A percentile compares a stretch with the other conserved stretches of the same genome.
phyloP scores from a whole-genome alignment of 1,284 basidiomycete species.

The Anthracocystis setariae region DNA sequence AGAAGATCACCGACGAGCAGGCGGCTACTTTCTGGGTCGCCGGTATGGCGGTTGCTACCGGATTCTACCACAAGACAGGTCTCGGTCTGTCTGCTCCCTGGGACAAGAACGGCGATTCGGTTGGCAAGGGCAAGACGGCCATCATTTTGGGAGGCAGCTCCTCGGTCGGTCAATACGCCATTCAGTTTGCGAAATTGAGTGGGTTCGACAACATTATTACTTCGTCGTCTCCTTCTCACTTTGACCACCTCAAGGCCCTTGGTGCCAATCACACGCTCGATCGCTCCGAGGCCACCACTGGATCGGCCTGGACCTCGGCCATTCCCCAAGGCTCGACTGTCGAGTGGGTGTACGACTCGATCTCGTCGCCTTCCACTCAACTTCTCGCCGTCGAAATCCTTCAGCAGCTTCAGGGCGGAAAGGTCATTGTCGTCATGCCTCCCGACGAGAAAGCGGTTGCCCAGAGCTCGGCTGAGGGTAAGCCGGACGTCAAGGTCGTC shows the following conservation, averaged over 20 bases:
- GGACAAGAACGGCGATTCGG: conserved; percentile 41
- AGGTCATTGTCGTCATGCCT: conserved; percentile 30
- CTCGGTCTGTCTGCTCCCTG: conserved; percentile 40
- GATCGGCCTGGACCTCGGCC: conserved; percentile 19
- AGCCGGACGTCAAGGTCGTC: conserved; percentile 8
- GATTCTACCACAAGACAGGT: conserved; percentile 48
- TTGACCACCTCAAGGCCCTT: conserved; percentile 38
- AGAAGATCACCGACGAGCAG: conserved; percentile 50
- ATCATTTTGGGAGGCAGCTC: conserved; percentile 54
- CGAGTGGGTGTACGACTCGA: conserved; percentile 49
- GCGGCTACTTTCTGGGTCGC: conserved; percentile 53
- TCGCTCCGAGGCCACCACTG: conserved; percentile 27
- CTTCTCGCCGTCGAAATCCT: conserved; percentile 47
- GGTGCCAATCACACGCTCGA: conserved; percentile 48
- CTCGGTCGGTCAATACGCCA: conserved; percentile 56
- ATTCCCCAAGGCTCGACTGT: conserved; percentile 6
- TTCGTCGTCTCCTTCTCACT: conserved; percentile 36
- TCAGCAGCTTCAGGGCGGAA: conserved; percentile 25
- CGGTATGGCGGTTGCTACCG: conserved; percentile 36
- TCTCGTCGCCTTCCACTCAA: conserved; percentile 43
- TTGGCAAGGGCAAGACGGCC: conserved; percentile 47
- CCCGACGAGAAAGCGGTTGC: conserved; percentile 22
- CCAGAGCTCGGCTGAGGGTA: background rate
- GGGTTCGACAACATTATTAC: conserved; percentile 57
- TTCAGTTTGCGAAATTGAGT: conserved; percentile 52